Evolutionary conservation across 192 early-diverging fungal genomes (phyloP).

Genomic region (Podila epigama): DNA sequence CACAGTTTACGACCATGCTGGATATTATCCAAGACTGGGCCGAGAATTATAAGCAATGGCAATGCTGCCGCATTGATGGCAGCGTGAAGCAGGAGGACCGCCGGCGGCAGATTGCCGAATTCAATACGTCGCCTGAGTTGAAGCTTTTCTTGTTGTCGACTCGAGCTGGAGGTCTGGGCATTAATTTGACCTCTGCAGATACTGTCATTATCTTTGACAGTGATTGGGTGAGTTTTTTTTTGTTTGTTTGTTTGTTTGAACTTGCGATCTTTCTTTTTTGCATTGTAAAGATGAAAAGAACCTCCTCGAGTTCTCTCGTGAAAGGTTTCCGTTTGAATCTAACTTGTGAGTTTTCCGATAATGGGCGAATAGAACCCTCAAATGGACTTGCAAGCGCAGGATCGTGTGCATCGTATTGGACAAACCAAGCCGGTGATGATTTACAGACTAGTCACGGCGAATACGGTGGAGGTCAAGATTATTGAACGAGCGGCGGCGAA

Average conservation of each 20-base stretch:
- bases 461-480: slow-evolving; percentile 87
- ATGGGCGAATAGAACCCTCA: slow-evolving; percentile 84
- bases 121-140: slow-evolving; percentile 65
- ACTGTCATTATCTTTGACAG: slow-evolving; percentile 97
- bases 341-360: slow-evolving; percentile 8
- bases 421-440: slow-evolving; percentile 92
- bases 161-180: slow-evolving; percentile 95
- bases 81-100: slow-evolving; percentile 82
- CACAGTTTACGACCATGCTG: slow-evolving; percentile 90
- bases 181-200: slow-evolving; percentile 96
- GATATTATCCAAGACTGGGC: slow-evolving; percentile 95
- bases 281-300: slow-evolving; percentile 6
- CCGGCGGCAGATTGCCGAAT: slow-evolving; percentile 79
- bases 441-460: slow-evolving; percentile 86
- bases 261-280: background rate
- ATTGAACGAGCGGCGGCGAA: slow-evolving; percentile 84
- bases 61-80: slow-evolving; percentile 92
- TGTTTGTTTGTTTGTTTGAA: background rate
- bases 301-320: no score
- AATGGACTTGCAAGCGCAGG: slow-evolving; percentile 96
- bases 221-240: slow-evolving; percentile 74
- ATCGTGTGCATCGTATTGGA: slow-evolving; percentile 96
- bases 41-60: slow-evolving; percentile 76
- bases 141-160: slow-evolving; percentile 94
- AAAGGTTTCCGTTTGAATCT: no score